Evolutionary conservation across 1,139 yeast genomes (phyloP).

Genomic region (Kodamaea suecica): DNA sequence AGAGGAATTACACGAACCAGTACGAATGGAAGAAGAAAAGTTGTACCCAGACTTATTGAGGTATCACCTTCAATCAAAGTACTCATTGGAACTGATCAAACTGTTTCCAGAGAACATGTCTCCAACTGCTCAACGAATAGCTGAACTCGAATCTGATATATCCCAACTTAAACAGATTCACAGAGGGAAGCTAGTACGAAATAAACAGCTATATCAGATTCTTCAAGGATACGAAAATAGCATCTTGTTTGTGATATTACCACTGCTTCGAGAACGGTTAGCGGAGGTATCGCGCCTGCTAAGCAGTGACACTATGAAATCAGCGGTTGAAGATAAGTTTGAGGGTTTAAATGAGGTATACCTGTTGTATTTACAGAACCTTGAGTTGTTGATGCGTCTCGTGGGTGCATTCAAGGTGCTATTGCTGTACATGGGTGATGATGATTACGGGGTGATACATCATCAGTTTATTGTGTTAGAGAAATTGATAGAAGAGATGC

Average conservation of each 20-base stretch:
- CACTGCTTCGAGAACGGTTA: constrained; percentile 25
- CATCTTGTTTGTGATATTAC: constrained; percentile 27
- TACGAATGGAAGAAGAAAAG: background rate
- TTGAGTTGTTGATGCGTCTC: constrained; percentile 11
- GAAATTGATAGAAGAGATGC: constrained; percentile 5
- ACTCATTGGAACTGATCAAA: background rate
- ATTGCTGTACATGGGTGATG: constrained; percentile 8
- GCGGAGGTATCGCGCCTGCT: constrained; percentile 10
- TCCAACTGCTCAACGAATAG: background rate
- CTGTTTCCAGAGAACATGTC: too few relatives aligned
- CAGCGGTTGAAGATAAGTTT: constrained; percentile 19
- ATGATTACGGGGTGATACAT: constrained; percentile 8
- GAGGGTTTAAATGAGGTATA: constrained; percentile 10
- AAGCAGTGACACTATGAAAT: constrained; percentile 3
- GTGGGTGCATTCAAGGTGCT: constrained; percentile 8
- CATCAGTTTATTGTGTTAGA: constrained; percentile 13
- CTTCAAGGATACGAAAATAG: constrained; percentile 30
- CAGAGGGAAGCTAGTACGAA: constrained; percentile 18
- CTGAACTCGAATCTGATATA: constrained; percentile 10
- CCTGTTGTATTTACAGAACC: constrained; percentile 9
- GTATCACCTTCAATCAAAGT: constrained; percentile 1
- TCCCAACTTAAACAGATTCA: constrained; percentile 22
- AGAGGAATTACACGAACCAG: background rate
- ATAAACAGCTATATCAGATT: constrained; percentile 22
- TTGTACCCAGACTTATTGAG: background rate